Evolutionary conservation across 139 green algal genomes (phyloP).

Genomic region (Chlorella sp.): DNA sequence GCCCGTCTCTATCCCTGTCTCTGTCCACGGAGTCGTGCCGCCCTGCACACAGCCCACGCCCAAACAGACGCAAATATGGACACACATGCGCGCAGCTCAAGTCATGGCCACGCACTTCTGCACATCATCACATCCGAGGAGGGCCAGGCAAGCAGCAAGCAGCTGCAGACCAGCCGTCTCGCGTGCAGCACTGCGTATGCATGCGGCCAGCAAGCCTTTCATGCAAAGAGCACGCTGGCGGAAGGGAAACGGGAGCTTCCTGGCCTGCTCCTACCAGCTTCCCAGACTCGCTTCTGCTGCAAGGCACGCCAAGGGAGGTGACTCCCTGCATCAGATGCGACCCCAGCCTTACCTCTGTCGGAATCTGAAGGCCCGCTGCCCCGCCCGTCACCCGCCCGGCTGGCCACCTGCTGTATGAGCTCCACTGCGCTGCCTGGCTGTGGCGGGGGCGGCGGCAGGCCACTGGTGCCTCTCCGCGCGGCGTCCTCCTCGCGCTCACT

Average conservation of each 20-base stretch:
- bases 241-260: no score
- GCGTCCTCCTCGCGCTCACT: slow-evolving; percentile 32
- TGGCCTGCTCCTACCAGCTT: no score
- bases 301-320: neutral
- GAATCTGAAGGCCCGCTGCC: no score
- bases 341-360: neutral
- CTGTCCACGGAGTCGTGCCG: slow-evolving; percentile 5
- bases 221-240: no score
- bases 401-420: no score
- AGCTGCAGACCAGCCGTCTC: neutral
- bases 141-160: neutral
- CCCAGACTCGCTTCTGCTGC: no score
- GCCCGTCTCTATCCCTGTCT: slow-evolving; percentile 13
- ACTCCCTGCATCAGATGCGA: neutral
- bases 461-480: neutral
- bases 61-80: neutral
- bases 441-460: neutral
- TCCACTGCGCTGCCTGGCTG: neutral
- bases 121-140: neutral
- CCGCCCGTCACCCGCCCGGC: no score
- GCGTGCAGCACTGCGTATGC: neutral
- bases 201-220: neutral
- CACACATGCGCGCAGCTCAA: no score
- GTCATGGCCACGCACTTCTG: neutral
- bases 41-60: neutral